Conservation (phyloP, 2,329 filamentous ascomycete species). For the Pestalotiopsis sp. region DNA sequence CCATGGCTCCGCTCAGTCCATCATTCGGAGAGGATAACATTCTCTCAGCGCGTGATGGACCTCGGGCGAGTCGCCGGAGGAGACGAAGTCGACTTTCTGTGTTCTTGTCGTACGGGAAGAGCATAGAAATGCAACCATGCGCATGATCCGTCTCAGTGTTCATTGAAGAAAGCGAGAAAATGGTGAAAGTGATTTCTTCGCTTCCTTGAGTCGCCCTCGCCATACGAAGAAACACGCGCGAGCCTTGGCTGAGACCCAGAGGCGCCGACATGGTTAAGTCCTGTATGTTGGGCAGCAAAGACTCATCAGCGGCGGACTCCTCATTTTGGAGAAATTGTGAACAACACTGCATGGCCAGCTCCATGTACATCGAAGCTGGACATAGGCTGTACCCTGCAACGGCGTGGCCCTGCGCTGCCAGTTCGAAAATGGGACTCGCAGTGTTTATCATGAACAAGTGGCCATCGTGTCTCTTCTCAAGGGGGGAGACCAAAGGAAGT, state of each 20-base stretch:
- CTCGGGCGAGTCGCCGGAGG: neutral
- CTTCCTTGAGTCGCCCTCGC: neutral
- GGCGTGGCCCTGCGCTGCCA: neutral
- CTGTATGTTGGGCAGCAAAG: neutral
- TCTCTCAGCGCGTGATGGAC: neutral
- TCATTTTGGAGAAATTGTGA: neutral
- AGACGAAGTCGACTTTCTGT: neutral
- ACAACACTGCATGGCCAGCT: constrained; percentile 20
- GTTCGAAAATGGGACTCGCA: neutral
- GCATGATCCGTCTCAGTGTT: neutral
- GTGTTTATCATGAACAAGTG: neutral
- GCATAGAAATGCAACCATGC: neutral
- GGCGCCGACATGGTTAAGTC: neutral
- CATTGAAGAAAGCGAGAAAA: neutral
- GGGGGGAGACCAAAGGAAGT: neutral
- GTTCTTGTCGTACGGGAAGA: neutral
- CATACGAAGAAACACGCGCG: neutral
- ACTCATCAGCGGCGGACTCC: neutral
- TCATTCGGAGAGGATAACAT: neutral
- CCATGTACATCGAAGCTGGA: constrained; percentile 28
- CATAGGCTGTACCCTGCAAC: constrained; percentile 17
- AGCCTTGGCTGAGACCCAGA: neutral
- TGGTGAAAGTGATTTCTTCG: neutral
- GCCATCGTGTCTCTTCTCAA: neutral
- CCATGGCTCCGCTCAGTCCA: neutral